Percentiles rank a stretch among this genome's conserved stretches.
Conservation (phyloP, 805 yeast species). For the Pachysolen tannophilus region DNA sequence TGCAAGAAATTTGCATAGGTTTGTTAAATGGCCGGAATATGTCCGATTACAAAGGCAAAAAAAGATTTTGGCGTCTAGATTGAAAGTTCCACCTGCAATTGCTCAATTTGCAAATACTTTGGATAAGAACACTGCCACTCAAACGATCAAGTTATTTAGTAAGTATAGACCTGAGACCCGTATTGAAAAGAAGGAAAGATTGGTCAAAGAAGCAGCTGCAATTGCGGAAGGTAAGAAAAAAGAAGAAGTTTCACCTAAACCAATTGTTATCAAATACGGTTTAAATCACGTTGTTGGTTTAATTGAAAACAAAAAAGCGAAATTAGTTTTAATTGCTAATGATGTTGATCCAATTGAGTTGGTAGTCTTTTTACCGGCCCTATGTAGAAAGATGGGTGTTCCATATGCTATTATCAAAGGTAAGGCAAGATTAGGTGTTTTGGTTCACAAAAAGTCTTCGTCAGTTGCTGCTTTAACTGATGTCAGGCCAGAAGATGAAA, state of each 20-base stretch:
- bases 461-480: slow-evolving; percentile 97
- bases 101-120: slow-evolving; percentile 93
- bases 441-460: slow-evolving; percentile 96
- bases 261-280: slow-evolving; percentile 96
- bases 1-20: slow-evolving; percentile 92
- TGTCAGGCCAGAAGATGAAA: slow-evolving; percentile 89
- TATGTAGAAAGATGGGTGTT: slow-evolving; percentile 98
- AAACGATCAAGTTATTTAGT: slow-evolving; percentile 94
- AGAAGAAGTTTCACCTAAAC: slow-evolving; percentile 95
- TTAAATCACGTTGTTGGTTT: slow-evolving; percentile 97
- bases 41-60: slow-evolving; percentile 98
- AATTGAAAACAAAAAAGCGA: slow-evolving; percentile 97
- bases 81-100: slow-evolving; percentile 98
- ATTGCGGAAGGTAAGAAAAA: slow-evolving; percentile 96
- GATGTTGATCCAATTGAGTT: slow-evolving; percentile 99
- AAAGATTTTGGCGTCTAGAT: slow-evolving; percentile 90
- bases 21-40: slow-evolving; percentile 98
- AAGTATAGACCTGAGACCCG: slow-evolving; percentile 98
- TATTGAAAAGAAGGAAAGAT: slow-evolving; percentile 98
- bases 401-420: slow-evolving; percentile 98
- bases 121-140: slow-evolving; percentile 98
- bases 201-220: slow-evolving; percentile 98
- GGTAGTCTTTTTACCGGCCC: slow-evolving; percentile 95
- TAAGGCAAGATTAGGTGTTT: slow-evolving; percentile 96
- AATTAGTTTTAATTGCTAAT: slow-evolving; percentile 94